Percentiles rank a stretch among this genome's conserved stretches.
Evolutionary conservation across 2,329 filamentous ascomycete species (phyloP).

Genomic region (Diaporthe ampelina): DNA sequence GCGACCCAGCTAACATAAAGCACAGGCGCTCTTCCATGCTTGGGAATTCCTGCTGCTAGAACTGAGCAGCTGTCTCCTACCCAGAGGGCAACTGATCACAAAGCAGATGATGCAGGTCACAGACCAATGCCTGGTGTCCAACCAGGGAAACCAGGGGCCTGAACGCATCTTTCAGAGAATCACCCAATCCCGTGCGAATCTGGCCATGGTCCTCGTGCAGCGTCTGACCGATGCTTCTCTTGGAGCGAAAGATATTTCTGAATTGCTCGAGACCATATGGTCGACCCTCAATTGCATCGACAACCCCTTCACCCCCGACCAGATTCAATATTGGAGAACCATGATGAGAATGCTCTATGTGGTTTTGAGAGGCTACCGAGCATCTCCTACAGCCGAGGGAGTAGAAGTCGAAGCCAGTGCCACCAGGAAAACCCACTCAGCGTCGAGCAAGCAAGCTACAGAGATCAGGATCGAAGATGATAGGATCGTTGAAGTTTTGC

Average conservation of each 20-base stretch:
- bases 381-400: constrained; percentile 47
- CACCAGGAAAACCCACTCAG: background rate
- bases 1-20: background rate
- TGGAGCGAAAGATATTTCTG: constrained; percentile 64
- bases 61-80: constrained; percentile 75
- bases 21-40: constrained; percentile 82
- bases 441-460: constrained; percentile 40
- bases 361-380: constrained; percentile 76
- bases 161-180: constrained; percentile 87
- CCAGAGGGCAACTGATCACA: constrained; percentile 67
- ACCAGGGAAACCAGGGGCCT: constrained; percentile 78
- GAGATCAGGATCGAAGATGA: constrained; percentile 52
- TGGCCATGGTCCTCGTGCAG: constrained; percentile 87
- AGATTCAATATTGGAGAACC: constrained; percentile 82
- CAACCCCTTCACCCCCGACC: constrained; percentile 65
- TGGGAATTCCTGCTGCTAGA: constrained; percentile 93
- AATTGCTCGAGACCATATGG: constrained; percentile 65
- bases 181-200: constrained; percentile 80
- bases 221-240: constrained; percentile 75
- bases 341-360: constrained; percentile 90
- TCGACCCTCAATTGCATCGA: constrained; percentile 67
- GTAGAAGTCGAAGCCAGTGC: background rate
- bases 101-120: constrained; percentile 81
- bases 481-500: constrained; percentile 61
- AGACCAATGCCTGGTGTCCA: constrained; percentile 82